These are phyloP conservation scores for Aspergillus kassunensis DNA, from an alignment of 495 filamentous ascomycete genomes.

Conservation along the genomic window DNA sequence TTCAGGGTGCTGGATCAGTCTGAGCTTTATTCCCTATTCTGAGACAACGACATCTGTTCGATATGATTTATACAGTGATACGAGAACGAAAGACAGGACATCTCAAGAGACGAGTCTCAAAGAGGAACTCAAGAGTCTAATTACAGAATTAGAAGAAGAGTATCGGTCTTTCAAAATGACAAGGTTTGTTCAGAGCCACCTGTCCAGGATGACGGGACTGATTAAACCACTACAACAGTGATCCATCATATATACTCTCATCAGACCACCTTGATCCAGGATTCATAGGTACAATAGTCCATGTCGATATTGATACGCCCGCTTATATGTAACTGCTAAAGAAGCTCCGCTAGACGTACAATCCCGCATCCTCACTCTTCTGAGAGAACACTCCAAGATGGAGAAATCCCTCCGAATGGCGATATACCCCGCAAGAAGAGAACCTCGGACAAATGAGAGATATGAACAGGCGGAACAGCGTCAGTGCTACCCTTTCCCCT, in stretches of 20 bases:
- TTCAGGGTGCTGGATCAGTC: conserved; percentile 14
- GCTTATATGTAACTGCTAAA: too few relatives aligned
- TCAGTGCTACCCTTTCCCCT: conserved; percentile 13
- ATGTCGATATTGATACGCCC: not conserved
- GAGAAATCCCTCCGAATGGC: conserved; percentile 23
- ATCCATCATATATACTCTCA: not conserved
- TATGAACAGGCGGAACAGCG: conserved; percentile 36
- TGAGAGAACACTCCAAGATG: conserved; percentile 30
- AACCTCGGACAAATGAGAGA: conserved; percentile 26
- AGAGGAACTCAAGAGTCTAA: not conserved
- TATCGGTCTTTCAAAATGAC: conserved; percentile 1
- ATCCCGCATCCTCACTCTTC: conserved; percentile 17
- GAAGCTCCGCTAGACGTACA: too few relatives aligned
- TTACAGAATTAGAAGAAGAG: conserved; percentile 10
- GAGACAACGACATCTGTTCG: conserved; percentile 18
- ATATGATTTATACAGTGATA: conserved; percentile 19
- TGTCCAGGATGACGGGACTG: not conserved
- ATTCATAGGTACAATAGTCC: not conserved
- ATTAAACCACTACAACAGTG: not conserved
- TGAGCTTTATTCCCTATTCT: conserved; percentile 19
- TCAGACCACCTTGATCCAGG: too few relatives aligned
- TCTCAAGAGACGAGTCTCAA: not conserved
- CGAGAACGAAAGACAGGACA: not conserved
- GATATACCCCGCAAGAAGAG: conserved; percentile 29
- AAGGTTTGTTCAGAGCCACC: not conserved